Base-by-base conservation (phyloP, 192 early-diverging fungal genomes). In the Entrophospora sp. region DNA sequence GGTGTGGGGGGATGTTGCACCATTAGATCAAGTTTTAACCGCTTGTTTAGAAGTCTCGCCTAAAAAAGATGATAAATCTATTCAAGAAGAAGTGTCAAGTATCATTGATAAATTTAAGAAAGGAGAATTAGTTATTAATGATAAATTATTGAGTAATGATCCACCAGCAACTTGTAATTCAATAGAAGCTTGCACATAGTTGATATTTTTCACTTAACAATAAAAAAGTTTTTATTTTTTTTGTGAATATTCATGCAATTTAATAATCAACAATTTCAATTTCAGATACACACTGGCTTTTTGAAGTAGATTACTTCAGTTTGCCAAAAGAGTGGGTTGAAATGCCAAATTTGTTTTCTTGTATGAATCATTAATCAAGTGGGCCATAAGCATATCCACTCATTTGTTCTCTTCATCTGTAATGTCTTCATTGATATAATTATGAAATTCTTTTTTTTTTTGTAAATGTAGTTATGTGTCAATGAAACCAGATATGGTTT, bases 1-100 rank as follows among this genome's bases (percentile, higher is more conserved):
- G 55, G 63, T 75, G 1, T 80, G 71, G 67, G 79, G 79, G 0
- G 76, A 80, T 55, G 67, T 69, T 66, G 69, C 79, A 9, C 73
- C 48, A 4, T 44, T 69, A 27, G 71, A 73, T 28, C 43, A 69
- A 31, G 74, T 80, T 13, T 53, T 80, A 10, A 63, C 48, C 14
- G 66, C 65, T 4, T 66, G 66, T 48, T 65, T 71, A 48, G 53
- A 42, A 2, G 63, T 72, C 48, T 61, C 60, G 5, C 14, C 42
- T 14, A 61, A 45, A 5, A 45, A 61, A 27, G 36, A 25, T 42
- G 60, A 61, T 45, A 7, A 16, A 45, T 16, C 16, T 31, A 38
- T 45, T 5, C 12, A 61, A 28, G n/a, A n/a, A n/a, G n/a, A n/a
- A n/a, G n/a, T n/a, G n/a, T n/a, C n/a, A n/a, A n/a, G n/a, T n/a